Conservation (phyloP, 139 green algal genomes). For the Volvox reticuliferus region DNA sequence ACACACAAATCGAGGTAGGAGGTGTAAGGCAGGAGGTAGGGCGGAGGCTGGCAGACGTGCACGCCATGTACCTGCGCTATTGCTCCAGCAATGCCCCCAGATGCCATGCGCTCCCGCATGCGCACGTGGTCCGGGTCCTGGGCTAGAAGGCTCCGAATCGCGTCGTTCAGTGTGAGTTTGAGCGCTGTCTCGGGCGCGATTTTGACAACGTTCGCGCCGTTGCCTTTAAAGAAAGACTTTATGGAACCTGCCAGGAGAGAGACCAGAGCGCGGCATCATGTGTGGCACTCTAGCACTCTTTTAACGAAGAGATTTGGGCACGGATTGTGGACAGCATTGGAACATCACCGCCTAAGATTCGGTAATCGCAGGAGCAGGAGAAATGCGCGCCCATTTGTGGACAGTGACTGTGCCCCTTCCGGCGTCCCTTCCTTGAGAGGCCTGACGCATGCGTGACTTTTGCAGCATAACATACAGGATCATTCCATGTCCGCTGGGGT, state of each 20-base stretch:
- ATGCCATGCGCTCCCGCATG: conserved; percentile 71
- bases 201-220: conserved; percentile 94
- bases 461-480: too few relatives aligned
- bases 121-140: conserved; percentile 72
- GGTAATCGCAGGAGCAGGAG: neutral
- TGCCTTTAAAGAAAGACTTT: conserved; percentile 87
- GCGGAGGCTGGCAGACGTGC: too few relatives aligned
- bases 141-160: conserved; percentile 74
- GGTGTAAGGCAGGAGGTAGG: too few relatives aligned
- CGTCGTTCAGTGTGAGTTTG: conserved; percentile 89
- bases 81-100: conserved; percentile 78
- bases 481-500: too few relatives aligned
- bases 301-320: too few relatives aligned
- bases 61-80: conserved; percentile 71
- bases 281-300: too few relatives aligned
- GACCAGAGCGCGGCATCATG: too few relatives aligned
- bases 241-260: conserved; percentile 68
- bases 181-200: conserved; percentile 93
- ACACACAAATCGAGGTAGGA: too few relatives aligned
- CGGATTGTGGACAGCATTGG: too few relatives aligned
- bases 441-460: too few relatives aligned
- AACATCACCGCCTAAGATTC: too few relatives aligned
- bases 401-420: neutral
- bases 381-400: neutral
- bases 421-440: too few relatives aligned